Base-by-base conservation (phyloP, 768 basidiomycete genomes). In the Tremella mesenterica region DNA sequence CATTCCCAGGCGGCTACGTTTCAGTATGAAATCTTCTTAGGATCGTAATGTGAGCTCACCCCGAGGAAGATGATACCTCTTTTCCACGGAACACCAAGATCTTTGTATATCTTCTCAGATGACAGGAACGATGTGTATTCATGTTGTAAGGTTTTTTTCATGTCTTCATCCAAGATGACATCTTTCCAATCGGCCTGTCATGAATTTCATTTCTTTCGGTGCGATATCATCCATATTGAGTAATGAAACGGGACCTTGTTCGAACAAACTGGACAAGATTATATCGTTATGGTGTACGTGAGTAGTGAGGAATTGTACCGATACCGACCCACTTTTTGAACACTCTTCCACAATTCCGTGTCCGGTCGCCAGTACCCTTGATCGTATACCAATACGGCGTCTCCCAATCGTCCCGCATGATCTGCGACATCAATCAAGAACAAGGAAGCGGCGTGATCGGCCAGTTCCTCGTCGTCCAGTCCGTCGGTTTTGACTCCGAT, bases 81-180 rank as follows among this genome's bases (percentile, higher is more conserved):
- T 84, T 88, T 90, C 88, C 88, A 90, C 0, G 88, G 83, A 52
- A 89, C 85, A 1, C 78, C 78, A 2, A 88, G 76, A 16, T 81
- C 79, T 70, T 82, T 84, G 75, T 89, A 90, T 1, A 85, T 74
- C 48, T 77, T 63, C 61, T 87, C 81, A 0, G 85, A 83, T n/a
- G 78, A 76, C 70, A 88, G 88, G 76, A 91, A 91, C 0, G 84
- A 85, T 28, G 81, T 79, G 8, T 89, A 76, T 44, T 90, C 88
- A 61, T 85, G 83, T 73, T 83, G 79, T 21, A 91, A 56, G 1
- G 76, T 74, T 29, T 74, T 74, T 75, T 90, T 90, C 75, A 83
- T 84, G 5, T 77, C 76, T 0, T 57, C 57, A 7, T 66, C 59
- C 4, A 69, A 58, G 44, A 70, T 54, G 31, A 70, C 68, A 39